Evolutionary conservation across 805 yeast species (phyloP).

Genomic region (Pichia membranifaciens): DNA sequence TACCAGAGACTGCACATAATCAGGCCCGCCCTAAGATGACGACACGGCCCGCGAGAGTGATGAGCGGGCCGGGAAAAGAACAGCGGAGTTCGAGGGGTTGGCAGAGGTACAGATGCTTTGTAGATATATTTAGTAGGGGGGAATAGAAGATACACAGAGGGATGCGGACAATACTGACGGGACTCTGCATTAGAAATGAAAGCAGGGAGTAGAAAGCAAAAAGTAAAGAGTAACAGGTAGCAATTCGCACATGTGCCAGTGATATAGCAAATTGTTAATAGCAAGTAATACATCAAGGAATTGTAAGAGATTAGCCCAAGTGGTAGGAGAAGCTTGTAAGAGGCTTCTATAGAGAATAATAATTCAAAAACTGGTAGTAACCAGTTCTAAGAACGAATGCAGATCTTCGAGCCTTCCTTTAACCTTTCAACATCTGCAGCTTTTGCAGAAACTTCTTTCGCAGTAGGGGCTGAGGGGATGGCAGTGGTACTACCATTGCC

Average conservation of each 20-base stretch:
- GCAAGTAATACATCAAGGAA: background rate
- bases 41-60: too few species aligned
- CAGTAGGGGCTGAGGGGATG: constrained; percentile 24
- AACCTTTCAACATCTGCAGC: constrained; percentile 41
- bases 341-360: too few species aligned
- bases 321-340: background rate
- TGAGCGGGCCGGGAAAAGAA: too few species aligned
- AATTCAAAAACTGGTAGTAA: too few species aligned
- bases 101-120: too few species aligned
- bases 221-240: background rate
- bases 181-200: background rate
- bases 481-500: constrained; percentile 16
- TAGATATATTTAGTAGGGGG: background rate
- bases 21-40: too few species aligned
- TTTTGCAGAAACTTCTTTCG: constrained; percentile 14
- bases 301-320: background rate
- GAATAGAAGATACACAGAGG: background rate
- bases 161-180: too few species aligned
- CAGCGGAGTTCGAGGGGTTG: too few species aligned
- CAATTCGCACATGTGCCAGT: background rate
- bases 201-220: background rate
- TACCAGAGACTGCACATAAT: too few species aligned
- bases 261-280: background rate
- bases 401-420: constrained; percentile 66
- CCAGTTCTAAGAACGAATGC: constrained; percentile 51